Base-by-base conservation (phyloP, 2,329 filamentous ascomycete genomes). In the Botrytis pseudocinerea region DNA sequence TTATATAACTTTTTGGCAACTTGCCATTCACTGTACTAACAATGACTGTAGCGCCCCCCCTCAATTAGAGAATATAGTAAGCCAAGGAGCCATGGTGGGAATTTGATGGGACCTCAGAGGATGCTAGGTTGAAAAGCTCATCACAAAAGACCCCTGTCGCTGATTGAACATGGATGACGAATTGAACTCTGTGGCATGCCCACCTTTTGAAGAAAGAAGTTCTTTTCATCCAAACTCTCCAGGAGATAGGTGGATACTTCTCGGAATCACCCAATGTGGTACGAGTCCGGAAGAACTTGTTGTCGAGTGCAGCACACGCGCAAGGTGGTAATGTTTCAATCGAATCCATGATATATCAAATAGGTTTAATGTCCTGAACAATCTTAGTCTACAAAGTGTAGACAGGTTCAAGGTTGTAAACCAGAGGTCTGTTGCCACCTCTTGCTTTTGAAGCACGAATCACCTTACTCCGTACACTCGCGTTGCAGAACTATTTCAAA, bases 51-150 rank as follows among this genome's bases (percentile, higher is more conserved):
- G 25, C 25, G 25, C 16, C 40, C 64, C 64, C 35, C 59, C 16
- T 51, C 44, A 70, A 51, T 71, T 64, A 63, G n/a, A 51, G 48
- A 42, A 64, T 54, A 71, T 54, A 64, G 44, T 54, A 65, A 22
- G 57, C 69, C 59, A 71, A 71, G 44, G 25, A 51, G 7, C 51
- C 51, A 51, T 18, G 22, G 69, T 64, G 59, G 57, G 28, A 57
- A 42, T 68, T 32, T 28, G 38, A 42, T 28, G 22, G 22, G 46
- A 40, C 35, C 18, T 20, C 4, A 16, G n/a, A 68, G 9, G 48
- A 32, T 22, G 44, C 20, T 68, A 9, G 9, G 20, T 42, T 25
- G 18, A 32, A 25, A 4, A 5, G 18, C n/a, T 38, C 14, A 54
- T 54, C 51, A 54, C n/a, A 14, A 20, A 66, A n/a, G 14, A 18